Base-by-base conservation (phyloP, 2,329 filamentous ascomycete species). In the Claviceps capensis region DNA sequence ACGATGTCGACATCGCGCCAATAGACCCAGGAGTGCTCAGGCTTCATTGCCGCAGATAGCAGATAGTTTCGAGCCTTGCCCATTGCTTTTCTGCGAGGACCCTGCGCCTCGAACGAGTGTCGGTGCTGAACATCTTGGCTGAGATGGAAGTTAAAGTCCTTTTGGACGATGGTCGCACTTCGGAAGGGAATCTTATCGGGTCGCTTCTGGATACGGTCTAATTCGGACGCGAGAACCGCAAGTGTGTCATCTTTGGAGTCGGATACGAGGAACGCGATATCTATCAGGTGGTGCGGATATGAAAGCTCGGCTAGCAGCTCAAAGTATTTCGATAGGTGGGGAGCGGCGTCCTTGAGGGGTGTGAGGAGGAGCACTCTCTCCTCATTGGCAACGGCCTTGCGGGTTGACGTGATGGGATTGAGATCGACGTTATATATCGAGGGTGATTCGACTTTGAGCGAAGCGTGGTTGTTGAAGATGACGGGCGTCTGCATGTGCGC, bases 1-100 rank as follows among this genome's bases (percentile, higher is more conserved):
- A 87, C 82, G 60, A 98, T 96, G 67, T 98, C 93, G 48, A 95
- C 90, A 66, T 98, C 93, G 54, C 93, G 82, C 93, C 93, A 98
- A 68, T 96, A 97, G 8, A 97, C 90, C 93, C 93, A 98, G 8
- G 89, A 91, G 66, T 98, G 93, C 55, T 97, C 89, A 0, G 89
- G 82, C 72, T 94, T 95, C 61, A 98, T 66, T 3, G 93, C 85
- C 0, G 88, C 76, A 36, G 82, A 80, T 2, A 98, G 79, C 19
- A 98, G 76, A 67, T 95, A 98, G 67, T 98, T 98, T 60, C 93
- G 81, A 30, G 93, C 93, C 59, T 78, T 82, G 46, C 86, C 93
- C 79, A 98, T 90, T 38, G 85, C 82, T 71, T 91, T 97, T 58
- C 93, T 82, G 57, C 93, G 81, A 5, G 91, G 90, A 1, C 84